Percentiles rank a stretch among this genome's conserved stretches.
These are phyloP conservation scores for Mucor mucedo DNA, from an alignment of 371 early-diverging fungal genomes.

Conservation along the genomic window DNA sequence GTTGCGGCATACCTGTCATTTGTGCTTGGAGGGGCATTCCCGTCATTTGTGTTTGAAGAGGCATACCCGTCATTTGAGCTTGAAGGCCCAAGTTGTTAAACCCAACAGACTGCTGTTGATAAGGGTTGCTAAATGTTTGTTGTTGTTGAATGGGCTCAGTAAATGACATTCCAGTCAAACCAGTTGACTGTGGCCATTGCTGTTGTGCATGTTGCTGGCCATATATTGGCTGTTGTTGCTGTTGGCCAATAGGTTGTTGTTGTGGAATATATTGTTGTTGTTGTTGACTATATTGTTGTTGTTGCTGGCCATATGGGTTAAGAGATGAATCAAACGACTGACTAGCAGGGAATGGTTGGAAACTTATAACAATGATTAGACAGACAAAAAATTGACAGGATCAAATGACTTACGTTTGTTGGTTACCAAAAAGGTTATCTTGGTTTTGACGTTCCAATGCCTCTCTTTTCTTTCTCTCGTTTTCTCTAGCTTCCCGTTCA, in stretches of 20 bases:
- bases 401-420: slow-evolving; percentile 11
- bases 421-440: slow-evolving; percentile 41
- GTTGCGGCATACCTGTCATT: slow-evolving; percentile 22
- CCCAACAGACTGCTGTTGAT: slow-evolving; percentile 6
- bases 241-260: slow-evolving; percentile 47
- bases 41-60: slow-evolving; percentile 24
- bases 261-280: slow-evolving; percentile 28
- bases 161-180: slow-evolving; percentile 50
- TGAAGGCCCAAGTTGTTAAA: slow-evolving; percentile 23
- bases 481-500: slow-evolving; percentile 29
- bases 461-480: slow-evolving; percentile 23
- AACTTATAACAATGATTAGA: slow-evolving; percentile 6
- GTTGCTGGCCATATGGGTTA: slow-evolving; percentile 61
- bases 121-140: slow-evolving; percentile 26
- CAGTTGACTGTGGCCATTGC: slow-evolving; percentile 52
- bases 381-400: background rate
- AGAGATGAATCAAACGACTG: slow-evolving; percentile 27
- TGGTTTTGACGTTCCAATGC: slow-evolving; percentile 35
- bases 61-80: slow-evolving; percentile 37
- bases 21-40: slow-evolving; percentile 32
- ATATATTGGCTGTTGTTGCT: slow-evolving; percentile 36
- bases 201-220: slow-evolving; percentile 44
- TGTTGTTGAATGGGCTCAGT: slow-evolving; percentile 40
- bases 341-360: slow-evolving; percentile 26
- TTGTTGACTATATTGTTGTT: slow-evolving; percentile 26